These are phyloP conservation scores for Sporothrix curviconia DNA, from an alignment of 2,329 filamentous ascomycete species.

Conservation along the genomic window DNA sequence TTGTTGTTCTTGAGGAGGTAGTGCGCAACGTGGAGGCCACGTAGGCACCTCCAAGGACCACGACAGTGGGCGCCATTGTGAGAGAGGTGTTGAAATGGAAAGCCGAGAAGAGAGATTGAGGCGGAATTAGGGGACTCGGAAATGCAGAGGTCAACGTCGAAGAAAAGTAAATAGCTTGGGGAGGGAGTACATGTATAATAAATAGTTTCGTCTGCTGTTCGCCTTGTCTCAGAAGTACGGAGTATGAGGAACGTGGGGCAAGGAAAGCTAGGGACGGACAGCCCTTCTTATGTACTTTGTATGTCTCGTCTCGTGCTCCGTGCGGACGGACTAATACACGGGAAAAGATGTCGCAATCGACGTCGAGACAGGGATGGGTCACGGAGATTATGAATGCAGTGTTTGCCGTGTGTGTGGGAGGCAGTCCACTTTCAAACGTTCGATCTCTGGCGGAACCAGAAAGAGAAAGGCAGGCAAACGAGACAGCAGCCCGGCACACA, in stretches of 20 bases:
- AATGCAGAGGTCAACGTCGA: neutral
- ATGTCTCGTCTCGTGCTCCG: no score
- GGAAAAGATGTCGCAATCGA: conserved; percentile 2
- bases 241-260: neutral
- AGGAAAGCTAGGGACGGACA: neutral
- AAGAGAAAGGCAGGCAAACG: neutral
- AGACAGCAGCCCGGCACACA: neutral
- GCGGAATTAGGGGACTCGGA: neutral
- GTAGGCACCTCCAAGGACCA: conserved; percentile 49
- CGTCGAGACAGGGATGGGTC: no score
- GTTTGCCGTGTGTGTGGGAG: neutral
- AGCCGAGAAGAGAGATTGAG: neutral
- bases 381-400: no score
- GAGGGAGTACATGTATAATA: neutral
- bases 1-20: conserved; percentile 44
- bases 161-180: neutral
- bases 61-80: conserved; percentile 44
- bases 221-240: conserved; percentile 3
- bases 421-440: neutral
- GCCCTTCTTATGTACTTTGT: neutral
- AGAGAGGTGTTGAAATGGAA: neutral
- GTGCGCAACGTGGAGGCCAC: conserved; percentile 47
- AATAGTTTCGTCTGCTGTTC: neutral
- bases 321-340: neutral
- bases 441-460: neutral